Conservation (phyloP, 2,329 filamentous ascomycete genomes). For the Blumeria graminis region DNA sequence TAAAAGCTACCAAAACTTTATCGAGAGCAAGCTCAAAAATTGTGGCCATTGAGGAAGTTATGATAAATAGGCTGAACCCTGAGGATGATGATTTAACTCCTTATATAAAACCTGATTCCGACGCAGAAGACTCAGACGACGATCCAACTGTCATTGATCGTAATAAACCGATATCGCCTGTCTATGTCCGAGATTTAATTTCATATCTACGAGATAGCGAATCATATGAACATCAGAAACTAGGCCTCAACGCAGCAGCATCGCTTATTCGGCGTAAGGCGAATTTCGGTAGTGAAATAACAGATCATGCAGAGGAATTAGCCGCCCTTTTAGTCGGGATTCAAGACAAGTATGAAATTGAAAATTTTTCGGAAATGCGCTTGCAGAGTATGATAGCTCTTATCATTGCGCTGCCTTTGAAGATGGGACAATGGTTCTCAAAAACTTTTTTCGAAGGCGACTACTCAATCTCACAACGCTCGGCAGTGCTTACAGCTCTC, state of each 20-base stretch:
- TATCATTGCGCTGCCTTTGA: conserved; percentile 47
- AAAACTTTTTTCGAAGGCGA: conserved; percentile 78
- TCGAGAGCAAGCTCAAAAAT: conserved; percentile 17
- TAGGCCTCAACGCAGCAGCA: conserved; percentile 57
- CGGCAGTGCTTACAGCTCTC: conserved; percentile 56
- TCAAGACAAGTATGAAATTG: conserved; percentile 65
- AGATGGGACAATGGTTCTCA: conserved; percentile 66
- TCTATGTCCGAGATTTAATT: conserved; percentile 76
- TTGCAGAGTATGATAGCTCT: conserved; percentile 65
- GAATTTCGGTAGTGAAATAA: conserved; percentile 68
- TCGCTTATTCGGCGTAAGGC: conserved; percentile 69
- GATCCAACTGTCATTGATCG: conserved; percentile 70
- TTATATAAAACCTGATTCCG: conserved; percentile 70
- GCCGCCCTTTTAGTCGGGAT: conserved; percentile 54
- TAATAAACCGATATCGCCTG: conserved; percentile 61
- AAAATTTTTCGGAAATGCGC: conserved; percentile 49
- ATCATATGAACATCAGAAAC: conserved; percentile 59
- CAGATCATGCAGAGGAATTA: conserved; percentile 61
- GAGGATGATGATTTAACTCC: conserved; percentile 28
- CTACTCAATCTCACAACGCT: conserved; percentile 67
- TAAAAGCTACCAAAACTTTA: conserved; percentile 13
- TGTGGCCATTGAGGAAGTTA: conserved; percentile 34
- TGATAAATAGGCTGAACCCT: conserved; percentile 21
- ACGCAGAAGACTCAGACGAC: conserved; percentile 77
- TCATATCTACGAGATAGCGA: conserved; percentile 56